phyloP scores from a whole-genome alignment of 176 grass and related monocot genomes.

The Cenchrus fungigraminus region DNA sequence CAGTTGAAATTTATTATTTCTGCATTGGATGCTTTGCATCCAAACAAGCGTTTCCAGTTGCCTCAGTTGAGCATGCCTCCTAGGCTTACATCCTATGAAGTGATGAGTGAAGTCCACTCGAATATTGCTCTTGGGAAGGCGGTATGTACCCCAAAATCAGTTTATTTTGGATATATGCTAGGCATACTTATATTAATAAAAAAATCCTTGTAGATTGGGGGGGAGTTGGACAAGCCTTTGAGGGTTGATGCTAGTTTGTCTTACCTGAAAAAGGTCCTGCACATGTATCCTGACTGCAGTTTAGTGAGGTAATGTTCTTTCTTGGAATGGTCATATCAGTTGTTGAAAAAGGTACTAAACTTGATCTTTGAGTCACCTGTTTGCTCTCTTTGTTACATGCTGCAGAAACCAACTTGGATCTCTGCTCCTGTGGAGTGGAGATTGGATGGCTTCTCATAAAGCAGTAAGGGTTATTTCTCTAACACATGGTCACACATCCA shows the following conservation, averaged over 20 bases:
- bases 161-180: slow-evolving; percentile 19
- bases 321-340: slow-evolving; percentile 11
- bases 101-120: slow-evolving; percentile 83
- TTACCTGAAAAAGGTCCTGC: slow-evolving; percentile 83
- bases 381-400: slow-evolving; percentile 38
- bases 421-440: slow-evolving; percentile 66
- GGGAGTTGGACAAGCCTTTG: slow-evolving; percentile 50
- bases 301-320: slow-evolving; percentile 75
- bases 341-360: slow-evolving; percentile 4
- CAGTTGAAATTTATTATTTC: slow-evolving; percentile 81
- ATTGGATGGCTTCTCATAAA: slow-evolving; percentile 84
- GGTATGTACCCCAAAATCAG: slow-evolving; percentile 58
- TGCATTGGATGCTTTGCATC: slow-evolving; percentile 85
- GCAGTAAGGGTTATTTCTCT: slow-evolving; percentile 71
- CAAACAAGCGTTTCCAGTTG: slow-evolving; percentile 66
- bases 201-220: slow-evolving; percentile 53
- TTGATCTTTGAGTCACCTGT: slow-evolving; percentile 24
- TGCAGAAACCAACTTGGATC: slow-evolving; percentile 90
- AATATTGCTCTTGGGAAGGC: slow-evolving; percentile 87
- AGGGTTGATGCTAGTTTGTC: slow-evolving; percentile 61
- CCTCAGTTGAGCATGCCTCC: slow-evolving; percentile 61
- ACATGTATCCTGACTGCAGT: slow-evolving; percentile 86
- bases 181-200: slow-evolving; percentile 32
- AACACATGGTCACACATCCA: slow-evolving; percentile 45
- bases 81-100: slow-evolving; percentile 56